Conservation (phyloP, 2,329 filamentous ascomycete species). For the Remersonia thermophila region DNA sequence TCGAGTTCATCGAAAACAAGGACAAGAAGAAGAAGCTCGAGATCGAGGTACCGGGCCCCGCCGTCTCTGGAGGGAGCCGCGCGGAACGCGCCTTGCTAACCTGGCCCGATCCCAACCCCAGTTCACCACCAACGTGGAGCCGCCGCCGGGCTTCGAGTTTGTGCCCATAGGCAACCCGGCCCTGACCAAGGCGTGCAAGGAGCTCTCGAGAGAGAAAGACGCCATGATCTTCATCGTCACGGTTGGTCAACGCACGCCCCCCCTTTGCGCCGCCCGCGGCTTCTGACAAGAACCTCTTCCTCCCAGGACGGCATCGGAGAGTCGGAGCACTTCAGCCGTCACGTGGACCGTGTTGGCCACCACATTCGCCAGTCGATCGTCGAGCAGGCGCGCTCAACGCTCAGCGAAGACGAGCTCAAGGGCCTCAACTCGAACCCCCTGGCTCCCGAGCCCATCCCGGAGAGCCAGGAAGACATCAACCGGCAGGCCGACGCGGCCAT, state of each 20-base stretch:
- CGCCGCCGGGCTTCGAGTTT: conserved; percentile 51
- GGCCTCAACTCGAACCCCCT: conserved; percentile 16
- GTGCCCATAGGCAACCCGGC: conserved; percentile 50
- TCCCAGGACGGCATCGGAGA: too few relatives aligned
- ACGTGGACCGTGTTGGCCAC: conserved; percentile 48
- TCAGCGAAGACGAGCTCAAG: conserved; percentile 19
- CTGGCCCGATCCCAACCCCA: conserved; percentile 21
- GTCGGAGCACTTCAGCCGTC: conserved; percentile 32
- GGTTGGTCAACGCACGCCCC: conserved; percentile 33
- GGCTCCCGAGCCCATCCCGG: conserved; percentile 46
- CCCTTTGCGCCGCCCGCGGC: too few relatives aligned
- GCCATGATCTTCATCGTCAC: conserved; percentile 57
- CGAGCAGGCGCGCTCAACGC: conserved; percentile 35
- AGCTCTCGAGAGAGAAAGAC: conserved; percentile 47
- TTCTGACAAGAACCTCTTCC: background rate
- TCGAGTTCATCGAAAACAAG: conserved; percentile 52
- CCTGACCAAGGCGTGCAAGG: conserved; percentile 50
- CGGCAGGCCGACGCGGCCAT: conserved; percentile 49
- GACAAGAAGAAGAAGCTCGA: conserved; percentile 54
- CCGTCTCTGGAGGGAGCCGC: too few relatives aligned
- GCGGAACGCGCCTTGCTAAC: too few relatives aligned
- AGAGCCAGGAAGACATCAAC: conserved; percentile 47
- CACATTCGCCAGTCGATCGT: conserved; percentile 49
- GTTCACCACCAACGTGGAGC: conserved; percentile 38
- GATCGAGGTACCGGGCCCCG: conserved; percentile 34